Percentiles rank a stretch among this genome's conserved stretches.
Evolutionary conservation across 441 rosid genomes (phyloP).

Genomic region (Brassica hybrid): DNA sequence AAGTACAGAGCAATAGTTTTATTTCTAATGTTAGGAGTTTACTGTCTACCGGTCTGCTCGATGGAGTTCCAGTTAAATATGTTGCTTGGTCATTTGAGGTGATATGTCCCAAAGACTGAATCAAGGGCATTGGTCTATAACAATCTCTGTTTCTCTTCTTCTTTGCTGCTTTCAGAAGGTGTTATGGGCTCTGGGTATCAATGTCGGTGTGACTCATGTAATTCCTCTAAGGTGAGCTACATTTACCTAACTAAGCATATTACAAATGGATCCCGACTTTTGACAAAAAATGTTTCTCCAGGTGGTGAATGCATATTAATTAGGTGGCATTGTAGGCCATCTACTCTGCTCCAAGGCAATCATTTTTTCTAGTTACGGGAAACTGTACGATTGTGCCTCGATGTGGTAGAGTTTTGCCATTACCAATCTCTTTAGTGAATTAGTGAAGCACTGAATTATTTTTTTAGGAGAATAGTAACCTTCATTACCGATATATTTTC

Average conservation of each 20-base stretch:
- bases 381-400: neutral
- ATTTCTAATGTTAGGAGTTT: conserved; percentile 68
- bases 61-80: conserved; percentile 64
- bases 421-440: neutral
- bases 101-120: too few species aligned
- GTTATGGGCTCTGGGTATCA: conserved; percentile 62
- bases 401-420: conserved; percentile 6
- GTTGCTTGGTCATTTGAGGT: conserved; percentile 62
- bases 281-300: conserved; percentile 1
- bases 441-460: neutral
- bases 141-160: neutral
- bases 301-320: conserved; percentile 67
- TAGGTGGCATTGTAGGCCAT: conserved; percentile 13
- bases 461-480: neutral
- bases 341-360: neutral
- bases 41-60: conserved; percentile 51
- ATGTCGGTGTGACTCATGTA: conserved; percentile 61
- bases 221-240: conserved; percentile 54
- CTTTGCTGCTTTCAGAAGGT: conserved; percentile 37
- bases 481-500: neutral
- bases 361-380: neutral
- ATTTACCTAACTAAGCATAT: neutral
- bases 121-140: neutral
- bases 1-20: conserved; percentile 58
- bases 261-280: neutral